These are phyloP conservation scores for Fabrea salina DNA, from an alignment of 169 alveolate species.

Conservation along the genomic window DNA sequence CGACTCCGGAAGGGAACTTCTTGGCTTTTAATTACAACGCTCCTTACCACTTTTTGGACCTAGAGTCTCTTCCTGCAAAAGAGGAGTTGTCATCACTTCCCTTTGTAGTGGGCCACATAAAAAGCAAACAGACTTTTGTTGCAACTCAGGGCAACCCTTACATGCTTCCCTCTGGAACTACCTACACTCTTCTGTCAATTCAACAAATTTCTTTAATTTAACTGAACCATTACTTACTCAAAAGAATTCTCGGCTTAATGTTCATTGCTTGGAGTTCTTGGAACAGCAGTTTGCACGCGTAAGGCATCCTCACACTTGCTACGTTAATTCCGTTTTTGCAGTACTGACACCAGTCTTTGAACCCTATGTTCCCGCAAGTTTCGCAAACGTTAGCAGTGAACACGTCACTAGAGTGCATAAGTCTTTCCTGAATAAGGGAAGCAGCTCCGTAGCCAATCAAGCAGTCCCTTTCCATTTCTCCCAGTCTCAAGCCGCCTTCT, in stretches of 20 bases:
- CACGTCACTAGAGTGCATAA: slow-evolving; percentile 96
- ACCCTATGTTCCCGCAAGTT: slow-evolving; percentile 94
- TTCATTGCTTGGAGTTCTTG: slow-evolving; percentile 91
- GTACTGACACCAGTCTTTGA: slow-evolving; percentile 91
- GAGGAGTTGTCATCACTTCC: neutral
- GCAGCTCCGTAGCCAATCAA: slow-evolving; percentile 99
- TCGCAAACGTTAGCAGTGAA: slow-evolving; percentile 89
- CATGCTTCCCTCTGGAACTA: neutral
- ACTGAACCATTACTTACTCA: no score
- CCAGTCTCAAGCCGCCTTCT: slow-evolving; percentile 99
- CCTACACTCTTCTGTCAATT: neutral
- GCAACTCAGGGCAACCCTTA: slow-evolving; percentile 1
- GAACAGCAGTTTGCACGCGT: slow-evolving; percentile 90
- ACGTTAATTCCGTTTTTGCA: slow-evolving; percentile 70
- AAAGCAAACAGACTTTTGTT: neutral
- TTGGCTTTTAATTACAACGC: slow-evolving; percentile 15
- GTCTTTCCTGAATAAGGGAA: slow-evolving; percentile 94
- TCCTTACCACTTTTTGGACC: slow-evolving; percentile 8
- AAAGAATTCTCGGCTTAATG: slow-evolving; percentile 74
- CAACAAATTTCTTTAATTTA: no score
- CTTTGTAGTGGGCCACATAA: slow-evolving; percentile 7
- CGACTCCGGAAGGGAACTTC: slow-evolving; percentile 18
- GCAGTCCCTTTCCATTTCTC: slow-evolving; percentile 99
- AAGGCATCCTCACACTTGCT: slow-evolving; percentile 83
- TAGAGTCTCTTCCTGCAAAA: neutral